These are phyloP conservation scores for Sugiyamaella xylanicola DNA, from an alignment of 1,139 yeast genomes.

Conservation along the genomic window DNA sequence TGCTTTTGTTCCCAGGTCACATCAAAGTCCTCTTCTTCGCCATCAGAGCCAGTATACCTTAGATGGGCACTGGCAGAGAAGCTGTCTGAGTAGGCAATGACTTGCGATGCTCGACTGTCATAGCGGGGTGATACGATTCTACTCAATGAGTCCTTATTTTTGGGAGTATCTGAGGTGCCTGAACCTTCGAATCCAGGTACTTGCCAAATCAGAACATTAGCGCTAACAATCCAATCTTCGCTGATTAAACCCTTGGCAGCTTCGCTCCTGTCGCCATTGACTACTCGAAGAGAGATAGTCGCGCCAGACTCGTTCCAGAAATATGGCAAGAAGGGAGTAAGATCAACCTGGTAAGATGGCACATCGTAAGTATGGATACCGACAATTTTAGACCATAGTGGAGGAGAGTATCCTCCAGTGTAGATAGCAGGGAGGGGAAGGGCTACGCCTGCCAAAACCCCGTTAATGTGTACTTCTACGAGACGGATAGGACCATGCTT, in stretches of 20 bases:
- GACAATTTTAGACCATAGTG: conserved; percentile 78
- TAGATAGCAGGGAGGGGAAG: conserved; percentile 55
- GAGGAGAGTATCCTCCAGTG: conserved; percentile 80
- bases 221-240: conserved; percentile 65
- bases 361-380: conserved; percentile 73
- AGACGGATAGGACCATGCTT: conserved; percentile 57
- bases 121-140: conserved; percentile 13
- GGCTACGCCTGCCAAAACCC: conserved; percentile 41
- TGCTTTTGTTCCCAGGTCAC: conserved; percentile 27
- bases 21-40: conserved; percentile 7
- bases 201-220: conserved; percentile 67
- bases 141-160: conserved; percentile 8
- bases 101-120: conserved; percentile 14
- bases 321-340: conserved; percentile 65
- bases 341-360: conserved; percentile 62
- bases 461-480: conserved; percentile 41
- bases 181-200: conserved; percentile 36
- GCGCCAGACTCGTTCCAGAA: conserved; percentile 50
- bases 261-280: conserved; percentile 50
- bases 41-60: conserved; percentile 13
- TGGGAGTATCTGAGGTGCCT: conserved; percentile 26
- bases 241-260: conserved; percentile 48
- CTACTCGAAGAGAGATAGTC: conserved; percentile 44
- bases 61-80: conserved; percentile 20
- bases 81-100: conserved; percentile 7